A percentile compares a stretch with the other conserved stretches of the same genome.
These are phyloP conservation scores for Ophiobolus disseminans DNA, from an alignment of 2,329 filamentous ascomycete species.

Conservation along the genomic window DNA sequence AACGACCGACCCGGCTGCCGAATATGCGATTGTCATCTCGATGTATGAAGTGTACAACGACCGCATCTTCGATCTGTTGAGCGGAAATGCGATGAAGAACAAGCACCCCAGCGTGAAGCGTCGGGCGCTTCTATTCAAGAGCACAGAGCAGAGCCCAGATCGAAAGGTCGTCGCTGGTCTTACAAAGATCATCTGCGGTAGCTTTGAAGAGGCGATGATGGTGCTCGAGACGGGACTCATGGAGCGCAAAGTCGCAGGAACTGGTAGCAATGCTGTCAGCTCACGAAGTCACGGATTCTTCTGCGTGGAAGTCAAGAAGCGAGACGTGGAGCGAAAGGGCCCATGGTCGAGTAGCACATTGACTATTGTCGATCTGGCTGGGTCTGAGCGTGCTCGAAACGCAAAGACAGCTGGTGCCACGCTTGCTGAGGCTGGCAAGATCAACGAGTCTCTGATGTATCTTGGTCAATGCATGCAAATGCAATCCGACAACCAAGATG, in stretches of 20 bases:
- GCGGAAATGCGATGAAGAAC: slow-evolving; percentile 64
- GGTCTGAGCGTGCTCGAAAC: slow-evolving; percentile 90
- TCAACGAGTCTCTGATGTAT: slow-evolving; percentile 98
- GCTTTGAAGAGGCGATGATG: slow-evolving; percentile 81
- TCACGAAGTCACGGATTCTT: slow-evolving; percentile 97
- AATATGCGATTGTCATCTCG: slow-evolving; percentile 88
- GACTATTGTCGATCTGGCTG: slow-evolving; percentile 90
- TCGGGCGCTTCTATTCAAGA: slow-evolving; percentile 88
- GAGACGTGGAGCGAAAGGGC: slow-evolving; percentile 62
- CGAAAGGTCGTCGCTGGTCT: slow-evolving; percentile 94
- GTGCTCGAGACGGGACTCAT: slow-evolving; percentile 88
- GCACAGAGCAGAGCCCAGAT: slow-evolving; percentile 84
- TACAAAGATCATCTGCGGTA: slow-evolving; percentile 86
- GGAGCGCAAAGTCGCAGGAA: slow-evolving; percentile 86
- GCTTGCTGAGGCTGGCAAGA: slow-evolving; percentile 94
- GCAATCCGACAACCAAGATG: slow-evolving; percentile 79
- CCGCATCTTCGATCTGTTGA: slow-evolving; percentile 91
- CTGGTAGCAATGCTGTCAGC: slow-evolving; percentile 89
- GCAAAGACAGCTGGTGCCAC: slow-evolving; percentile 94
- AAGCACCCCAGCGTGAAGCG: slow-evolving; percentile 63
- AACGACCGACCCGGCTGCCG: slow-evolving; percentile 70
- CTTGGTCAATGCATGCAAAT: slow-evolving; percentile 96
- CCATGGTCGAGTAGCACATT: slow-evolving; percentile 79
- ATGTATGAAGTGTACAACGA: slow-evolving; percentile 99
- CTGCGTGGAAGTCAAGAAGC: slow-evolving; percentile 91